phyloP scores from a whole-genome alignment of 306 rosid genomes.

The Trifolium fragiferum region DNA sequence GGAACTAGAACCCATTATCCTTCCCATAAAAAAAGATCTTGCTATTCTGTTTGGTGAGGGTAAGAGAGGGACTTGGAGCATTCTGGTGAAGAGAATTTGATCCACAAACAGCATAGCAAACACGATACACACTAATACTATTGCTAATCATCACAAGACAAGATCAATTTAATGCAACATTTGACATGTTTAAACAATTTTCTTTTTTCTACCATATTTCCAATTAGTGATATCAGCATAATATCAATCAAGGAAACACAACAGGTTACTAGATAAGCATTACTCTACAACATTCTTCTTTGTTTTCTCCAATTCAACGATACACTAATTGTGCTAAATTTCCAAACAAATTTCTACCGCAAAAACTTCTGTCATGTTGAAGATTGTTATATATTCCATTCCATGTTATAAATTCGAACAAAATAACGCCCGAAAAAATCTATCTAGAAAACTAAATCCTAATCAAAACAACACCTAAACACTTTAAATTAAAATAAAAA shows the following conservation, averaged over 20 bases:
- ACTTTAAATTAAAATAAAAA: neutral
- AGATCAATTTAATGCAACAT: slow-evolving; percentile 10
- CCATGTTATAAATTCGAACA: neutral
- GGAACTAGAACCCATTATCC: slow-evolving; percentile 13
- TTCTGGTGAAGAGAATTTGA: neutral
- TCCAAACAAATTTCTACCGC: slow-evolving; percentile 5
- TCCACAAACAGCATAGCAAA: slow-evolving; percentile 15
- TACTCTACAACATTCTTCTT: neutral
- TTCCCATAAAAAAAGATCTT: neutral
- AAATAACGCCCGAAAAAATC: neutral
- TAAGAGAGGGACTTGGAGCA: neutral
- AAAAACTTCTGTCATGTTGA: neutral
- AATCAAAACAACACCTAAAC: neutral
- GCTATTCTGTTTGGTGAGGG: neutral
- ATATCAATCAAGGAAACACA: neutral
- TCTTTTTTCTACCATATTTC: slow-evolving; percentile 4
- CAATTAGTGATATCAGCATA: neutral
- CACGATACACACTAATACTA: neutral
- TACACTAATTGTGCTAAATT: neutral
- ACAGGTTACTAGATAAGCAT: neutral
- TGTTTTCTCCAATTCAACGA: neutral
- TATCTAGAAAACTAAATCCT: neutral
- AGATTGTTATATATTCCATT: neutral
- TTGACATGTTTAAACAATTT: neutral
- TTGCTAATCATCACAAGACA: neutral